phyloP scores from a whole-genome alignment of 192 early-diverging fungal genomes.

The Podila clonocystis region DNA sequence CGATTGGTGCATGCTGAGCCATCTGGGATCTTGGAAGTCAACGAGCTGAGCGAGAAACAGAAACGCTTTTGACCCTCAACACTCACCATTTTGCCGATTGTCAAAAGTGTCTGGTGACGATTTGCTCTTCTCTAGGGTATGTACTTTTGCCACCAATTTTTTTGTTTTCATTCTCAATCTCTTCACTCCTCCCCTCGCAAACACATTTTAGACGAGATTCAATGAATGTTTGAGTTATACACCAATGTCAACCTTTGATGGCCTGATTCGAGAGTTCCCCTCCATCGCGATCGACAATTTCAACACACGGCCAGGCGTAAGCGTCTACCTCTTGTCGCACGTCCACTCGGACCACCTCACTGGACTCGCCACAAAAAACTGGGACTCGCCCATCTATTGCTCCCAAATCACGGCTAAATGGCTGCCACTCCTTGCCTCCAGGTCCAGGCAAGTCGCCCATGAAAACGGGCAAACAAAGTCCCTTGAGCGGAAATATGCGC shows the following conservation, averaged over 20 bases:
- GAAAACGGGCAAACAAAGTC: conserved; percentile 9
- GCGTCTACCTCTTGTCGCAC: conserved; percentile 55
- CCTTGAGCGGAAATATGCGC: conserved; percentile 24
- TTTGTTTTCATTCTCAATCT: too few species aligned
- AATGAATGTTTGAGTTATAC: neutral
- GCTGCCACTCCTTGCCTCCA: conserved; percentile 43
- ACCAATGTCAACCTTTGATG: conserved; percentile 63
- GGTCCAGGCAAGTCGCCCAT: conserved; percentile 19
- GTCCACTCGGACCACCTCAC: conserved; percentile 57
- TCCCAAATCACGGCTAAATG: conserved; percentile 56
- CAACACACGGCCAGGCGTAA: conserved; percentile 17
- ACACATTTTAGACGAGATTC: neutral
- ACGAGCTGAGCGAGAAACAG: too few species aligned
- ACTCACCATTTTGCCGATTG: too few species aligned
- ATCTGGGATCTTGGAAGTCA: too few species aligned
- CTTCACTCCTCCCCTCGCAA: neutral
- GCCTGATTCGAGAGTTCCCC: conserved; percentile 62
- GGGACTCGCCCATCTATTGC: conserved; percentile 57
- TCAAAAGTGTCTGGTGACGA: too few species aligned
- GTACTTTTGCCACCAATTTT: too few species aligned
- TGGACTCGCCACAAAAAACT: conserved; percentile 44
- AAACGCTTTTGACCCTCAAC: too few species aligned
- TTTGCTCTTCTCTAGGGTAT: too few species aligned
- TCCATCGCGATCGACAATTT: conserved; percentile 57
- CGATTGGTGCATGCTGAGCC: too few species aligned